A percentile compares a stretch with the other conserved stretches of the same genome.
Evolutionary conservation across 805 yeast genomes (phyloP).

Genomic region (Metschnikowia lochheadii): DNA sequence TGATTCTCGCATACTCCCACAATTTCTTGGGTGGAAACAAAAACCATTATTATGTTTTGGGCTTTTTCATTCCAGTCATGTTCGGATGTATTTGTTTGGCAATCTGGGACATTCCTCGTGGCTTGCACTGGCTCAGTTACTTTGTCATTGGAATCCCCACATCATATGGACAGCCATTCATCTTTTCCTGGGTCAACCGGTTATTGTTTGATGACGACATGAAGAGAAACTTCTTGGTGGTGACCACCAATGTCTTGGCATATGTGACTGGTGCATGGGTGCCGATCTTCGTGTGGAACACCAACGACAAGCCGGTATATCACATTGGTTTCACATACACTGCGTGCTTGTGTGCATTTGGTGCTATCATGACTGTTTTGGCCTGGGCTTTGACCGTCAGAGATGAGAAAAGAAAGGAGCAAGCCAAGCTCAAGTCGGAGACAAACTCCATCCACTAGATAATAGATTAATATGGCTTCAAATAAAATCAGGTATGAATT

Average conservation of each 20-base stretch:
- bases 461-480: too few species aligned
- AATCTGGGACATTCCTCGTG: conserved; percentile 45
- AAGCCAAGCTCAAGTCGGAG: neutral
- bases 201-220: conserved; percentile 39
- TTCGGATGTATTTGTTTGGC: conserved; percentile 43
- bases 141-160: conserved; percentile 46
- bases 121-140: conserved; percentile 49
- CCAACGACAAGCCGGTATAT: conserved; percentile 30
- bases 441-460: neutral
- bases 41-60: conserved; percentile 34
- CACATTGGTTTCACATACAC: conserved; percentile 34
- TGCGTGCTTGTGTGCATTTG: conserved; percentile 28
- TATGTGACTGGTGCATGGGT: conserved; percentile 38
- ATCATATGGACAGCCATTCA: conserved; percentile 52
- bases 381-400: conserved; percentile 24
- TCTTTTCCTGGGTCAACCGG: conserved; percentile 54
- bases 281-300: conserved; percentile 39
- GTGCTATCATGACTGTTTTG: conserved; percentile 25
- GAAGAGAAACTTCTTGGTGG: conserved; percentile 30
- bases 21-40: conserved; percentile 32
- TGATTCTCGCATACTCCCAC: conserved; percentile 32
- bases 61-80: conserved; percentile 37
- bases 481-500: too few species aligned
- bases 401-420: conserved; percentile 19
- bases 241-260: conserved; percentile 36